Percentiles rank a stretch among this genome's conserved stretches.
These are phyloP conservation scores for Corynespora cassiicola DNA, from an alignment of 2,329 filamentous ascomycete genomes.

Conservation along the genomic window DNA sequence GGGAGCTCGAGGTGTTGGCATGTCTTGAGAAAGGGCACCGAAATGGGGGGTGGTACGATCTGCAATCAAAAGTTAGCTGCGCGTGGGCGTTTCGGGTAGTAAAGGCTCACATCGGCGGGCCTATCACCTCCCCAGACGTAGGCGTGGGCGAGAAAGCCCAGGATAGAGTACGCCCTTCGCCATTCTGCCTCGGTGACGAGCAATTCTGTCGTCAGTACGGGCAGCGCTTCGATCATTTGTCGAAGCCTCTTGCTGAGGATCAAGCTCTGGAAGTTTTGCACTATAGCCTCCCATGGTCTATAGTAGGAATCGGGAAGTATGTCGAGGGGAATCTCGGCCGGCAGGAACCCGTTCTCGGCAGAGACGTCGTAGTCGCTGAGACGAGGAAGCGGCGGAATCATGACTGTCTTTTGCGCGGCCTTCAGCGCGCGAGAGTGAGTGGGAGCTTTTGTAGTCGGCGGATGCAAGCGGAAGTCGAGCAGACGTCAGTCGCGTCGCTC, in stretches of 20 bases:
- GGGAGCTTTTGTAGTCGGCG: too few relatives aligned
- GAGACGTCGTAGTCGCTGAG: slow-evolving; percentile 82
- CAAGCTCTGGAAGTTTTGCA: slow-evolving; percentile 83
- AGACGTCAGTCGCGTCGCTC: too few relatives aligned
- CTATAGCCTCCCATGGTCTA: slow-evolving; percentile 89
- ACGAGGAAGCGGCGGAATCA: slow-evolving; percentile 52
- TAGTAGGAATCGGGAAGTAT: slow-evolving; percentile 89
- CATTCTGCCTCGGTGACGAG: slow-evolving; percentile 88
- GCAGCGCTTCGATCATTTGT: slow-evolving; percentile 78
- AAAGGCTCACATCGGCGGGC: slow-evolving; percentile 68
- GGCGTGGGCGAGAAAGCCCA: slow-evolving; percentile 81
- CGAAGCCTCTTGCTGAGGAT: slow-evolving; percentile 85
- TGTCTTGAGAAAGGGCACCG: slow-evolving; percentile 79
- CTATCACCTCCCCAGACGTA: slow-evolving; percentile 88
- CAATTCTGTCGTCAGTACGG: slow-evolving; percentile 81
- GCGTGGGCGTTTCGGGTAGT: slow-evolving; percentile 7
- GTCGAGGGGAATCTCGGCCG: slow-evolving; percentile 78
- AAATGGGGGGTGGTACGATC: slow-evolving; percentile 78
- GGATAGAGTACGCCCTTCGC: slow-evolving; percentile 82
- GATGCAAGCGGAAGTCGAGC: too few relatives aligned
- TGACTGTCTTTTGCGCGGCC: too few relatives aligned
- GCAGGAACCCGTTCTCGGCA: slow-evolving; percentile 84
- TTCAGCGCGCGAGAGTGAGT: too few relatives aligned
- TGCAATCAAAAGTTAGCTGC: slow-evolving; percentile 38
- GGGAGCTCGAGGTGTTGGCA: slow-evolving; percentile 83